Percentiles rank a stretch among this genome's conserved stretches.
phyloP scores from a whole-genome alignment of 192 early-diverging fungal species.

The Coemansia sp. region DNA sequence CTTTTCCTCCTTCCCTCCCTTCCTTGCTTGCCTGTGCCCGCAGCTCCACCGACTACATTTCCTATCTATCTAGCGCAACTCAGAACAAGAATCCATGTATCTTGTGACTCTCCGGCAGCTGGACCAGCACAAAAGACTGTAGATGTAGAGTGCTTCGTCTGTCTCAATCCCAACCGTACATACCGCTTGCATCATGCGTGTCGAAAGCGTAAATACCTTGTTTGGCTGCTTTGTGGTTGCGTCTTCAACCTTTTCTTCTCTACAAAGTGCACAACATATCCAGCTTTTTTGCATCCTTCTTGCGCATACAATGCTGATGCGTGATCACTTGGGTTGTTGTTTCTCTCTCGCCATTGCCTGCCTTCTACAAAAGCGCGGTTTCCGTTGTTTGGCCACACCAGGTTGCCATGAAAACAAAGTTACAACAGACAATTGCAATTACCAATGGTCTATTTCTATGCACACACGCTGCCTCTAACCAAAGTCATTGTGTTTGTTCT shows the following conservation, averaged over 20 bases:
- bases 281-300: neutral
- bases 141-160: neutral
- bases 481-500: neutral
- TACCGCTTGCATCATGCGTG: neutral
- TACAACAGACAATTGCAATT: neutral
- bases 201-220: neutral
- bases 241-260: neutral
- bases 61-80: neutral
- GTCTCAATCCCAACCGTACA: neutral
- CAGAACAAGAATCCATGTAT: slow-evolving; percentile 2
- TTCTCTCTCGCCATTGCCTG: neutral
- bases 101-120: neutral
- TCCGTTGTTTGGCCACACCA: neutral
- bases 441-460: neutral
- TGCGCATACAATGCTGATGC: neutral
- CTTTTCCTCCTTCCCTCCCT: neutral
- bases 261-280: neutral
- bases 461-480: neutral
- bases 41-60: neutral
- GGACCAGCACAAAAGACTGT: neutral
- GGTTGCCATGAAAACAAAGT: neutral
- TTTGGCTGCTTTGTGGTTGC: neutral
- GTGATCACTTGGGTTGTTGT: neutral
- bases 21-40: neutral
- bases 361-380: neutral